Evolutionary conservation across 2,329 filamentous ascomycete genomes (phyloP).

Genomic region (Phyllosticta citribraziliensis): DNA sequence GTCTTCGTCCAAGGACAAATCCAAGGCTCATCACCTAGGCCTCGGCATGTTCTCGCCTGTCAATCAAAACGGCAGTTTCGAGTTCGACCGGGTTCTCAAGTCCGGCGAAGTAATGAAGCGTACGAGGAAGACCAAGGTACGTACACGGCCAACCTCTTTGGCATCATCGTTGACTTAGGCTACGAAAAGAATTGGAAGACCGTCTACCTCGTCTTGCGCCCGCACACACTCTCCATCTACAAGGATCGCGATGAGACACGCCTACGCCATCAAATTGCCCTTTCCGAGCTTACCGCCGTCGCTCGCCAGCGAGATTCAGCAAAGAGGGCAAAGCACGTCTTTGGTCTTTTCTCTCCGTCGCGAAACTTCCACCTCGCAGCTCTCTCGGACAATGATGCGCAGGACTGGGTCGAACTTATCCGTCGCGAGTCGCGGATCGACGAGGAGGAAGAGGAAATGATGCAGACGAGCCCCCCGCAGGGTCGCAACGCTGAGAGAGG

Average conservation of each 20-base stretch:
- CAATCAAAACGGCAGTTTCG: slow-evolving; percentile 90
- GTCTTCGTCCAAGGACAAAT: slow-evolving; percentile 13
- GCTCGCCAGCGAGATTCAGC: slow-evolving; percentile 83
- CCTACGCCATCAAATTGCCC: slow-evolving; percentile 75
- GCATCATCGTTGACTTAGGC: slow-evolving; percentile 12
- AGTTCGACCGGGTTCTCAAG: slow-evolving; percentile 90
- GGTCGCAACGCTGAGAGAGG: not conserved
- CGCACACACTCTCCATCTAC: slow-evolving; percentile 85
- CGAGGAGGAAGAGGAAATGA: slow-evolving; percentile 78
- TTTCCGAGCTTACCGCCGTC: slow-evolving; percentile 85
- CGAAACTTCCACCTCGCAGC: slow-evolving; percentile 89
- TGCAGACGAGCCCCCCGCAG: slow-evolving; percentile 58
- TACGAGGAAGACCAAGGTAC: slow-evolving; percentile 86
- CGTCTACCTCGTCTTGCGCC: slow-evolving; percentile 79
- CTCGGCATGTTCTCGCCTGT: slow-evolving; percentile 67
- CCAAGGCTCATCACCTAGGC: slow-evolving; percentile 12
- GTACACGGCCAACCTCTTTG: slow-evolving; percentile 1
- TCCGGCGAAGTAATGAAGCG: slow-evolving; percentile 77
- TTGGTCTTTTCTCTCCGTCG: slow-evolving; percentile 84
- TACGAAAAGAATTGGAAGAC: slow-evolving; percentile 73
- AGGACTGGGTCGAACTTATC: slow-evolving; percentile 79
- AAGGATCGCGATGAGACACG: slow-evolving; percentile 84
- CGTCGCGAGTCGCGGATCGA: slow-evolving; percentile 72
- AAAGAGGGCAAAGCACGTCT: slow-evolving; percentile 75
- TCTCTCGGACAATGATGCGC: slow-evolving; percentile 59